Evolutionary conservation across 2,329 filamentous ascomycete species (phyloP).

Genomic region (Clonostachys byssicola): DNA sequence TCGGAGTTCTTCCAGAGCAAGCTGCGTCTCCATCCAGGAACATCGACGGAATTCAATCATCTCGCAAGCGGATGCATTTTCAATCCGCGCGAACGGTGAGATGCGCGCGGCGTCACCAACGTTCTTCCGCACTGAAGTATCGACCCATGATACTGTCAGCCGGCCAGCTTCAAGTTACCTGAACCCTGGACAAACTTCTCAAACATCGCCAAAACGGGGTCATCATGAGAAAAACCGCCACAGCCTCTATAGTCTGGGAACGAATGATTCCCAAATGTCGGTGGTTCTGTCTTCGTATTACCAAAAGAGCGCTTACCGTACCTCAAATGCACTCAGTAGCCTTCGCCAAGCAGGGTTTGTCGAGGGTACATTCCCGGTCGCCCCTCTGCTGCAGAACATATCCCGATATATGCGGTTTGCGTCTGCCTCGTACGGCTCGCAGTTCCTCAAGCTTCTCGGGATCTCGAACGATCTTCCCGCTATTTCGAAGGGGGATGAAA

Average conservation of each 20-base stretch:
- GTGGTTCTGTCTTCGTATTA: conserved; percentile 45
- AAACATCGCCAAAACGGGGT: conserved; percentile 3
- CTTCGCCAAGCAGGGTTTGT: conserved; percentile 49
- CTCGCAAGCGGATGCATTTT: conserved; percentile 52
- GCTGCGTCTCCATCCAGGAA: conserved; percentile 47
- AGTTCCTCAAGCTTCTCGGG: conserved; percentile 59
- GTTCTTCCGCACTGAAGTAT: conserved; percentile 14
- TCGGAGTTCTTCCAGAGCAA: conserved; percentile 38
- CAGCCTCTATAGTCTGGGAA: conserved; percentile 58
- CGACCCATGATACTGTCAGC: conserved; percentile 11
- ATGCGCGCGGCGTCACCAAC: conserved; percentile 39
- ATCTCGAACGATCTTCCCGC: conserved; percentile 48
- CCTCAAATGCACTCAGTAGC: conserved; percentile 40
- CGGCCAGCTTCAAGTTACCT: background rate
- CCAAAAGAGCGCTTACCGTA: conserved; percentile 41
- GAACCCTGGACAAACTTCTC: background rate
- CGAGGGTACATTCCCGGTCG: conserved; percentile 54
- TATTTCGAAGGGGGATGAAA: conserved; percentile 35
- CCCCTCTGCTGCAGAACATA: conserved; percentile 58
- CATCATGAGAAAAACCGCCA: conserved; percentile 27
- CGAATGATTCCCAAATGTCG: conserved; percentile 51
- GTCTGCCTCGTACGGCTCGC: conserved; percentile 61
- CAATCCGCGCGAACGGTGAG: conserved; percentile 40
- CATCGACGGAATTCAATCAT: conserved; percentile 47
- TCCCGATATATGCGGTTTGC: conserved; percentile 63